These are phyloP conservation scores for Cyamopsis tetragonoloba DNA, from an alignment of 306 rosid species.

Conservation along the genomic window DNA sequence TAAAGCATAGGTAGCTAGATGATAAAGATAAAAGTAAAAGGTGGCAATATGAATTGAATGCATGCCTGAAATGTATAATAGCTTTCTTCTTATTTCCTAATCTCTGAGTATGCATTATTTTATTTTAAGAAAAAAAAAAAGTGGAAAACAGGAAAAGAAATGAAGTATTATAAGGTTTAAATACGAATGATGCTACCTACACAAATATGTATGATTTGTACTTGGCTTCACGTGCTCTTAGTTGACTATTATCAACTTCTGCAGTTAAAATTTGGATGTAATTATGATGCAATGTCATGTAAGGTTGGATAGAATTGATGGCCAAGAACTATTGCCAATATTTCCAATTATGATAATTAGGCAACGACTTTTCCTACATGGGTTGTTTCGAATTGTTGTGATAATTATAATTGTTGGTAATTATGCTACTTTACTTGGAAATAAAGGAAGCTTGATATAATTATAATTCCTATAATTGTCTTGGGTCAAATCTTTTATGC, in stretches of 20 bases:
- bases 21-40: background rate
- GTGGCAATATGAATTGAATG: background rate
- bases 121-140: background rate
- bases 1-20: background rate
- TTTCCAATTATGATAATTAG: background rate
- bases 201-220: background rate
- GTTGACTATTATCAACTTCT: background rate
- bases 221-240: background rate
- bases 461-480: background rate
- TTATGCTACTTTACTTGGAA: constrained; percentile 22
- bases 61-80: background rate
- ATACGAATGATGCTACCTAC: background rate
- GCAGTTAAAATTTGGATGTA: background rate
- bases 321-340: background rate
- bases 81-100: background rate
- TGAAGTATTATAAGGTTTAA: background rate
- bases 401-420: constrained; percentile 16
- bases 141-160: background rate
- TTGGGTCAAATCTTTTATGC: constrained; percentile 16
- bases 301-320: background rate
- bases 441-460: constrained; percentile 4
- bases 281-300: background rate
- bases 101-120: background rate
- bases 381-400: background rate
- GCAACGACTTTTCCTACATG: background rate